Conservation (phyloP, 345 rosid species). For the Eucalyptus tenuipes region DNA sequence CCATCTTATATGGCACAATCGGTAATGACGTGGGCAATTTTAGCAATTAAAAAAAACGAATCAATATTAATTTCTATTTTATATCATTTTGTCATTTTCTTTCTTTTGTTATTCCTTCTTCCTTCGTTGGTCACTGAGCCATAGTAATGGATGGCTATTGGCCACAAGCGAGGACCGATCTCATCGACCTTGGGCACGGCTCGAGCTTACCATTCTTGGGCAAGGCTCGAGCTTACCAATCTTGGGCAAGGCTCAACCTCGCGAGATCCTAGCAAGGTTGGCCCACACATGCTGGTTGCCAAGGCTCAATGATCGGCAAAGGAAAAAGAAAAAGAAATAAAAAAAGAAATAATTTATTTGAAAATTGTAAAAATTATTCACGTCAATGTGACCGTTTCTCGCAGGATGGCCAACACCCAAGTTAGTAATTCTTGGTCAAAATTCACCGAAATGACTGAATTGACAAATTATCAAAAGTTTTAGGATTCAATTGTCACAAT, state of each 20-base stretch:
- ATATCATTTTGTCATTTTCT: rapidly evolving
- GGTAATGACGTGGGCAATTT: too few species aligned
- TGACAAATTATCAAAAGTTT: rapidly evolving
- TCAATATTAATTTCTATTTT: too few species aligned
- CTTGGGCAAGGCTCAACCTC: background rate
- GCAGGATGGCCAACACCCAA: background rate
- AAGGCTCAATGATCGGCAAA: rapidly evolving
- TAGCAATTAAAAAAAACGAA: background rate
- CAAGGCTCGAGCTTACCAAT: background rate
- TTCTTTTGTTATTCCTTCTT: background rate
- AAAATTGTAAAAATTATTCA: too few species aligned
- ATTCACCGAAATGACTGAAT: too few species aligned
- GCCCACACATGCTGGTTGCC: background rate
- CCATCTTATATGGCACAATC: background rate
- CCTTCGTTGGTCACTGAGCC: background rate
- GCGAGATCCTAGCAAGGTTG: rapidly evolving
- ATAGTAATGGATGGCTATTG: background rate
- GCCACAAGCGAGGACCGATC: background rate
- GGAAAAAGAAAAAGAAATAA: background rate
- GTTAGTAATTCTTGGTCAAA: background rate
- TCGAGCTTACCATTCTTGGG: background rate
- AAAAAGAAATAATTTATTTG: rapidly evolving
- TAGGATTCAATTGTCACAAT: background rate
- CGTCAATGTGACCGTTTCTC: rapidly evolving
- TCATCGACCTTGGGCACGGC: background rate